phyloP scores from a whole-genome alignment of 2,329 filamentous ascomycete species.

The Calonectria fujianensis region DNA sequence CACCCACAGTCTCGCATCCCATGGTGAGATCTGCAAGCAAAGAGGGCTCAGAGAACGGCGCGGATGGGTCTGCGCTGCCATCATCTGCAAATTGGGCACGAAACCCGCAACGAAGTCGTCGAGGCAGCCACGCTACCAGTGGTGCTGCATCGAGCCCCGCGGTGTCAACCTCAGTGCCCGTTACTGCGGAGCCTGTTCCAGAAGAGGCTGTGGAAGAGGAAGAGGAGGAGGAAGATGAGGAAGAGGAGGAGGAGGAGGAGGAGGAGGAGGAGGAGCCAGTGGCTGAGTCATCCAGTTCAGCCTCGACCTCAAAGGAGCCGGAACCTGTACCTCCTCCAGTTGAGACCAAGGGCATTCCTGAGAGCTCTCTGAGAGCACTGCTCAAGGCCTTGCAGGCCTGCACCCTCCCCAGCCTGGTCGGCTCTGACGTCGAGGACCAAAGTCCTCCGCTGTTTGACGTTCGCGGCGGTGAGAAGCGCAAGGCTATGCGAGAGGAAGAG shows the following conservation, averaged over 20 bases:
- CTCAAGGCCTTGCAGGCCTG: constrained; percentile 63
- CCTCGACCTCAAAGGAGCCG: constrained; percentile 42
- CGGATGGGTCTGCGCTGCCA: constrained; percentile 91
- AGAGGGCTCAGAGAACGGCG: constrained; percentile 82
- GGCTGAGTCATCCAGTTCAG: constrained; percentile 46
- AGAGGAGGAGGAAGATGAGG: constrained; percentile 47
- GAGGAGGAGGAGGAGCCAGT: constrained; percentile 56
- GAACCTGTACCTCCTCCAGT: constrained; percentile 30
- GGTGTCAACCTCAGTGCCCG: constrained; percentile 76
- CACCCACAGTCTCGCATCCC: constrained; percentile 69
- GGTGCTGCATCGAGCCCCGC: constrained; percentile 89
- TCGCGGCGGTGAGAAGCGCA: constrained; percentile 87
- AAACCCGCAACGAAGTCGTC: constrained; percentile 79
- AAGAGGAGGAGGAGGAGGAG: constrained; percentile 51
- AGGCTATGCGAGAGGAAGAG: constrained; percentile 84
- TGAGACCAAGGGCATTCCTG: constrained; percentile 39
- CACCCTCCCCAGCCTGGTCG: constrained; percentile 54
- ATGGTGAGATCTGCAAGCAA: constrained; percentile 88
- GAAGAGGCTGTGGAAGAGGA: constrained; percentile 63
- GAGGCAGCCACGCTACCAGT: constrained; percentile 87
- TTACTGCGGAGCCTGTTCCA: constrained; percentile 68
- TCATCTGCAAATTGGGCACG: constrained; percentile 95
- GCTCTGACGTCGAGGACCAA: constrained; percentile 49
- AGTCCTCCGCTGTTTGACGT: constrained; percentile 87
- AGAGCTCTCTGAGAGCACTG: constrained; percentile 59